Base-by-base conservation (phyloP, 441 rosid species). In the Geranium incanum region DNA sequence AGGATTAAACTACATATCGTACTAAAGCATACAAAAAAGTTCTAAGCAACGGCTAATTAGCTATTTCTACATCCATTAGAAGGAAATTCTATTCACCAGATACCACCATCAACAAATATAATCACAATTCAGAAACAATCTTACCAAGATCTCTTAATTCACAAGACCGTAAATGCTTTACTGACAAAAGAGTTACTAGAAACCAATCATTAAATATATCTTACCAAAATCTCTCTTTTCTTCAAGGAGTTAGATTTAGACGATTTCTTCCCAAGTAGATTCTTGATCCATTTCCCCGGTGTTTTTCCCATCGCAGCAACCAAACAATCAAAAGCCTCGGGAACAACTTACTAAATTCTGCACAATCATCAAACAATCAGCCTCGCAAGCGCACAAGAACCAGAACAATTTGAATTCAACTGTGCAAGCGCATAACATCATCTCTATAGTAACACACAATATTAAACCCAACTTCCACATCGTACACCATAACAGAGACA, bases 241-340 rank as follows among this genome's bases (percentile, higher is more conserved):
- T 87, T 85, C 21, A 89, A 85, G 74, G 86, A 74, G 72, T 75
- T 86, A 50, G 93, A 87, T 70, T 86, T 93, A 0, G 94, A 85
- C 65, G 93, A 85, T 71, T 85, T 89, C 90, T 87, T 93, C 67
- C 92, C 88, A 66, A 87, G 77, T 59, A 93, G 71, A 28, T 83
- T 81, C 89, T 85, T 93, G 77, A 93, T 78, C 97, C 98, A 88
- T 83, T 85, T 88, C 74, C 84, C 89, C 28, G 90, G 88, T 6
- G 87, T 84, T 79, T 81, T 88, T 43, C 98, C 93, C 98, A 93
- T 93, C 39, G 60, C 50, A 5, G 63, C 66, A 43, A 39, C 18
- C 4, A 69, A 16, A 68, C 71, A 36, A 52, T 15, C 11, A 70
- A 66, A 73, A 33, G 28, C 48, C 67, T 71, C 72, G 59, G 28